Percentiles rank a stretch among this genome's conserved stretches.
Conservation (phyloP, 345 rosid species). For the Pistacia vera region DNA sequence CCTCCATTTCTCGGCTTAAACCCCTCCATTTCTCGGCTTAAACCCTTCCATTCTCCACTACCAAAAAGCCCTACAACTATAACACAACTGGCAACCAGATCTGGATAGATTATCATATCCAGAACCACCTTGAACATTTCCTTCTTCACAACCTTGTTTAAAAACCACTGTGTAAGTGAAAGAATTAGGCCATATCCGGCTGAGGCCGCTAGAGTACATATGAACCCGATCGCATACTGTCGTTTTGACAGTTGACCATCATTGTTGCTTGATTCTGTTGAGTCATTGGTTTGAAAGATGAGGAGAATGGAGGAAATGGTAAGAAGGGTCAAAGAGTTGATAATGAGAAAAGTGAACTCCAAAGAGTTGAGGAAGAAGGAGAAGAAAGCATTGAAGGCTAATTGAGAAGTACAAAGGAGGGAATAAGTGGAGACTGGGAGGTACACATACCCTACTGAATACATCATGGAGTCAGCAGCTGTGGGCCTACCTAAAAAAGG, state of each 20-base stretch:
- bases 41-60: constrained; percentile 45
- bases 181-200: constrained; percentile 28
- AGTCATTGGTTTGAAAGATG: constrained; percentile 26
- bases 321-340: constrained; percentile 45
- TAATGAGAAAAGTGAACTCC: constrained; percentile 43
- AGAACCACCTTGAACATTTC: constrained; percentile 28
- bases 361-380: constrained; percentile 44
- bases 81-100: constrained; percentile 22
- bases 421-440: constrained; percentile 52
- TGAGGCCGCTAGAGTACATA: constrained; percentile 31
- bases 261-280: constrained; percentile 6
- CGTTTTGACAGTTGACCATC: not conserved
- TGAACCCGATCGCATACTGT: constrained; percentile 39
- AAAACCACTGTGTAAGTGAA: constrained; percentile 20
- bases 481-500: no score
- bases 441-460: constrained; percentile 44
- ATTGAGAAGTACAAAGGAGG: constrained; percentile 42
- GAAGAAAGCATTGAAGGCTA: constrained; percentile 52
- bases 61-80: constrained; percentile 36
- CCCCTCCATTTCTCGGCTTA: no score
- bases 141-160: constrained; percentile 21
- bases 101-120: constrained; percentile 38
- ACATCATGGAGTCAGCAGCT: constrained; percentile 27
- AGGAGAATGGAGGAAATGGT: constrained; percentile 45
- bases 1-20: constrained; percentile 35